Conservation (phyloP, 805 yeast species). For the Wickerhamomyces ciferrii region DNA sequence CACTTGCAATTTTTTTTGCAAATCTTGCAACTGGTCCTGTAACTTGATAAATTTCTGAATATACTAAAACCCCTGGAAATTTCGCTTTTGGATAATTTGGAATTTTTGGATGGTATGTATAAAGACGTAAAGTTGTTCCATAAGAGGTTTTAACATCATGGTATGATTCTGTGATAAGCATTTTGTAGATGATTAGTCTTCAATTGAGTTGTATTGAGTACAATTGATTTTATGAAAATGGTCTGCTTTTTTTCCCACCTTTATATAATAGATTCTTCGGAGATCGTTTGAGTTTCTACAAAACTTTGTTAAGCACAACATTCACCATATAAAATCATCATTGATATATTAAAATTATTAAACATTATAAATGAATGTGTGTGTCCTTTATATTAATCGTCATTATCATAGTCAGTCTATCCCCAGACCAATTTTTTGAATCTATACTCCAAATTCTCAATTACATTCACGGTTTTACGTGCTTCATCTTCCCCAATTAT, state of each 20-base stretch:
- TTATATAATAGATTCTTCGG: too few relatives aligned
- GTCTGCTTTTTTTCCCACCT: too few relatives aligned
- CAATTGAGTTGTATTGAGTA: neutral
- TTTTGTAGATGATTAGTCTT: conserved; percentile 15
- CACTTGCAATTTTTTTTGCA: conserved; percentile 73
- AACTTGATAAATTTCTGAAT: conserved; percentile 76
- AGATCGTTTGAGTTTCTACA: too few relatives aligned
- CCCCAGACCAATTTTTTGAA: conserved; percentile 36
- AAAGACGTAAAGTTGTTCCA: conserved; percentile 64
- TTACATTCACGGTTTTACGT: conserved; percentile 24
- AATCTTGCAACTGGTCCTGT: conserved; percentile 79
- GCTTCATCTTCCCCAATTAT: conserved; percentile 32
- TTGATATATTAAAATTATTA: neutral
- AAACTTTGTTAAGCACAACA: neutral
- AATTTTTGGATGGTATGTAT: conserved; percentile 60
- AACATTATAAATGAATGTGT: neutral
- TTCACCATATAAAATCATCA: neutral
- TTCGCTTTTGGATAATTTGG: conserved; percentile 72
- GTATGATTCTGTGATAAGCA: conserved; percentile 65
- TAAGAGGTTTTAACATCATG: conserved; percentile 62
- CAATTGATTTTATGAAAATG: neutral
- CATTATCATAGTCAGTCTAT: too few relatives aligned
- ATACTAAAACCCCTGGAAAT: conserved; percentile 77
- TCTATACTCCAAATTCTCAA: conserved; percentile 29
- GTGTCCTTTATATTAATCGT: too few relatives aligned